Evolutionary conservation across 2,329 filamentous ascomycete genomes (phyloP).

Genomic region (Rhynchosporium agropyri): DNA sequence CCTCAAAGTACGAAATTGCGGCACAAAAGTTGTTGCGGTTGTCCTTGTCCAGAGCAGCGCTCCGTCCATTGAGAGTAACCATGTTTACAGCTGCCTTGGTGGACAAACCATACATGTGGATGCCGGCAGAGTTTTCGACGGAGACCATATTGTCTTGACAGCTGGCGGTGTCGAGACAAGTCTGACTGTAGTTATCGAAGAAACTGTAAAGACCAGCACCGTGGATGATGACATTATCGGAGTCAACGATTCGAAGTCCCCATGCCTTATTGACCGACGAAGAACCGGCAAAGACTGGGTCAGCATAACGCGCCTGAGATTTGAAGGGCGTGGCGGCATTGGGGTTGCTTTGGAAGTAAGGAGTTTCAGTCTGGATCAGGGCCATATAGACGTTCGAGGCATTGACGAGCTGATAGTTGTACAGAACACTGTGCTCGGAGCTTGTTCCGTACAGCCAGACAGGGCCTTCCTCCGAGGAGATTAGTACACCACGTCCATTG

Average conservation of each 20-base stretch:
- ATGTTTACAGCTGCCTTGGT: conserved; percentile 78
- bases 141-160: conserved; percentile 81
- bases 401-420: conserved; percentile 83
- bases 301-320: conserved; percentile 58
- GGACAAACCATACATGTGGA: conserved; percentile 69
- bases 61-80: conserved; percentile 63
- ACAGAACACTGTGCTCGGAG: conserved; percentile 67
- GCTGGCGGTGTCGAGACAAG: conserved; percentile 65
- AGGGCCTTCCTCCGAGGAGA: conserved; percentile 73
- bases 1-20: conserved; percentile 56
- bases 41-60: conserved; percentile 57
- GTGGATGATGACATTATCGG: conserved; percentile 67
- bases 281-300: conserved; percentile 67
- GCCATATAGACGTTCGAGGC: conserved; percentile 81
- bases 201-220: conserved; percentile 80
- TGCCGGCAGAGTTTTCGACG: conserved; percentile 62
- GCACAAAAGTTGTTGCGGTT: conserved; percentile 69
- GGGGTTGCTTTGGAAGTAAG: conserved; percentile 85
- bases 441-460: conserved; percentile 81
- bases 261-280: conserved; percentile 63
- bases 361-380: conserved; percentile 86
- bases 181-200: conserved; percentile 79
- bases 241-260: conserved; percentile 73
- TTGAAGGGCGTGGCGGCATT: conserved; percentile 68
- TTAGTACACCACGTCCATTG: conserved; percentile 71